phyloP scores from a whole-genome alignment of 352 stramenopile genomes.

The Phytopythium vexans region DNA sequence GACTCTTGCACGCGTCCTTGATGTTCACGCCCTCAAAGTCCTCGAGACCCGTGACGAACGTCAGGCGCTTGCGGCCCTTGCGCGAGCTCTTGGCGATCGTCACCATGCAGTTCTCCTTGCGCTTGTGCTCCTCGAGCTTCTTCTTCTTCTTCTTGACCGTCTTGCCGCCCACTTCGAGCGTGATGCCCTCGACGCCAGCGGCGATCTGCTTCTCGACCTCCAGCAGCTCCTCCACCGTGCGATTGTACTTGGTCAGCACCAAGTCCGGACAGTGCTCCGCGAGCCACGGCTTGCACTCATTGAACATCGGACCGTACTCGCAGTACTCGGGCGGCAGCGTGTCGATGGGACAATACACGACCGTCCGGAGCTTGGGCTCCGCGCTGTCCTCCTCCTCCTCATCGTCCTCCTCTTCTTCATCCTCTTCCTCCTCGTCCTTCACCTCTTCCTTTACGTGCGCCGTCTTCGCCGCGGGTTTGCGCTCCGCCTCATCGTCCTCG shows the following conservation, averaged over 20 bases:
- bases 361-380: slow-evolving; percentile 47
- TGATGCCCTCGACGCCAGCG: slow-evolving; percentile 70
- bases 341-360: slow-evolving; percentile 85
- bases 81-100: slow-evolving; percentile 69
- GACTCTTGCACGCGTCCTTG: slow-evolving; percentile 76
- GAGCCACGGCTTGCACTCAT: slow-evolving; percentile 83
- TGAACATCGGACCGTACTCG: slow-evolving; percentile 83
- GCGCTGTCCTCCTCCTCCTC: slow-evolving; percentile 33
- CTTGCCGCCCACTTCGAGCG: slow-evolving; percentile 62
- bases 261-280: slow-evolving; percentile 70
- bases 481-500: slow-evolving; percentile 44
- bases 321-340: slow-evolving; percentile 83
- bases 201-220: slow-evolving; percentile 80
- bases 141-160: slow-evolving; percentile 85
- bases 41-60: slow-evolving; percentile 78
- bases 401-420: slow-evolving; percentile 39
- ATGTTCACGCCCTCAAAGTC: slow-evolving; percentile 81
- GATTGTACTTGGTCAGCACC: slow-evolving; percentile 81
- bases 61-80: slow-evolving; percentile 78
- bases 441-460: slow-evolving; percentile 12
- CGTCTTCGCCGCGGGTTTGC: slow-evolving; percentile 8
- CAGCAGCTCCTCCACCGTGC: slow-evolving; percentile 70
- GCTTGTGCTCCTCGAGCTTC: slow-evolving; percentile 72
- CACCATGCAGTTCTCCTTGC: slow-evolving; percentile 64
- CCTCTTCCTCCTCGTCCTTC: slow-evolving; percentile 26